Evolutionary conservation across 116 monocot species (phyloP), one percentile per base, ranked within the genome.

Genomic region (Dioscorea cayenensis): DNA sequence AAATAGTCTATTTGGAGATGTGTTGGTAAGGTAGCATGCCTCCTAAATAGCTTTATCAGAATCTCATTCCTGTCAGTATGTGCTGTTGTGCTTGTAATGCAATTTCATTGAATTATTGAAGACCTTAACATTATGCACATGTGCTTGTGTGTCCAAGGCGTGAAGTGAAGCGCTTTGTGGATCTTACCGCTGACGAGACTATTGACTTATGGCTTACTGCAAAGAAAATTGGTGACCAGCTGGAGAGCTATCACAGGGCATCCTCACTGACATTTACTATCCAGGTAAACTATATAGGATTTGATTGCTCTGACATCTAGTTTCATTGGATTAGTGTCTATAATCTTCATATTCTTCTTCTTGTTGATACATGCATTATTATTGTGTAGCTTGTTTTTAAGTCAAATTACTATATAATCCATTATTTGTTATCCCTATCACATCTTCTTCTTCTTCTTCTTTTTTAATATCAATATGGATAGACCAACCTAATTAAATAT

Each of bases 91-190:
- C 28, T 43, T 55, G 55, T 55, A 55, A 55, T 55, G 5, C 14
- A 2, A 55, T 55, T 55, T 55, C 55, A 16, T n/a, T 16, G 27
- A 74, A 14, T 12, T 14, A 12, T 67, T 70, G 70, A 72, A 77
- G 17, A 69, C 62, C 92, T 92, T 96, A 83, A 90, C 88, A 75
- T 60, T 75, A 9, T 43, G 19, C 63, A 92, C 90, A 96, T 84
- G 97, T 97, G 21, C 90, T 97, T 75, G 83, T 97, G 60, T 93
- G 93, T 69, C 86, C 93, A 73, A 86, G 79, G 72, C 97, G 93
- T 68, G 90, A 85, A 82, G 93, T 93, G 51, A 97, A 85, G 73
- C 85, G 97, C 32, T 90, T 88, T 84, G 60, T 79, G 67, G 90
- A 93, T 73, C 90, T 97, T 32, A 88, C 67, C 66, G 71, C 78